Conservation (phyloP, 2,329 filamentous ascomycete species). For the Diplocarpon mali region DNA sequence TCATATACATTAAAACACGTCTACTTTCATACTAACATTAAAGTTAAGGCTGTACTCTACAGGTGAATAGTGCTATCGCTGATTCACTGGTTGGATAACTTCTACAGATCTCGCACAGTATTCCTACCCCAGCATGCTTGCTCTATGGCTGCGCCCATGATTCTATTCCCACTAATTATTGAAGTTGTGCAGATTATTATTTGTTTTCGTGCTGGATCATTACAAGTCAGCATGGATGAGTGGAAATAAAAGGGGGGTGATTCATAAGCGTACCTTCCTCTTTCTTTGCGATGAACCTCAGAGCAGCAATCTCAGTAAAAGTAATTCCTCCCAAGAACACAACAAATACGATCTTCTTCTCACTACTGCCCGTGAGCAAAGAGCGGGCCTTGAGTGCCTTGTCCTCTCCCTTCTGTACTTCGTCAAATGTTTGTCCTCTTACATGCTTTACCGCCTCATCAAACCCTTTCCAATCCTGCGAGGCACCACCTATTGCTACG, state of each 20-base stretch:
- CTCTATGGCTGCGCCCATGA: conserved; percentile 80
- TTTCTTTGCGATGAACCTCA: conserved; percentile 80
- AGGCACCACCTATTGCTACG: conserved; percentile 39
- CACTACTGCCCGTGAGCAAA: conserved; percentile 63
- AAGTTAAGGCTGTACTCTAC: neutral
- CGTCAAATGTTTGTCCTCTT: conserved; percentile 80
- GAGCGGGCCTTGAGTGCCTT: conserved; percentile 82
- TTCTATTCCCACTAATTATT: conserved; percentile 77
- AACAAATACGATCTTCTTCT: conserved; percentile 82
- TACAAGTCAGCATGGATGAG: conserved; percentile 7
- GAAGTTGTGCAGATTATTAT: conserved; percentile 90
- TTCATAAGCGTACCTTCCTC: conserved; percentile 47
- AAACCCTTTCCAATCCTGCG: conserved; percentile 84
- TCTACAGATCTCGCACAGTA: conserved; percentile 20
- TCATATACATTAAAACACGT: neutral
- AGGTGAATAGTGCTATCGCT: neutral
- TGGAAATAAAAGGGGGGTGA: neutral
- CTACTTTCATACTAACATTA: conserved; percentile 11
- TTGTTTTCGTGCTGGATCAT: conserved; percentile 52
- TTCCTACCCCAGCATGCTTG: conserved; percentile 30
- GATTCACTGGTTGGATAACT: neutral
- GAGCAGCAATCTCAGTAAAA: conserved; percentile 87
- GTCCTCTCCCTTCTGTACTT: conserved; percentile 84
- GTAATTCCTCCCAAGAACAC: conserved; percentile 97
- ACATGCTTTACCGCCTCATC: conserved; percentile 86